Evolutionary conservation across 768 basidiomycete species (phyloP).

Genomic region (Sarcodon aspratus): DNA sequence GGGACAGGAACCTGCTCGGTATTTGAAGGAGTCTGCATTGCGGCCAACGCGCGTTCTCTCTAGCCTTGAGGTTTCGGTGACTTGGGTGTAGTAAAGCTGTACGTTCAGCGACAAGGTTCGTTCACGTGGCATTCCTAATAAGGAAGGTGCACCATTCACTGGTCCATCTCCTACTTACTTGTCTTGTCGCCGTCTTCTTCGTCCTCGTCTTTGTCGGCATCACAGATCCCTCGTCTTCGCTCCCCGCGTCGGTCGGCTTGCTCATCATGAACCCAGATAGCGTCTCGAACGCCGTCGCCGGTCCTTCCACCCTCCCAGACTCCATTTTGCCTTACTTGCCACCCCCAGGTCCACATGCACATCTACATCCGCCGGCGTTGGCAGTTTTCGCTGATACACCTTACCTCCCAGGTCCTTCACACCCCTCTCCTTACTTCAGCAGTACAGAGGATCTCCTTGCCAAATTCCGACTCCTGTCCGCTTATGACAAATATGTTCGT

Average conservation of each 20-base stretch:
- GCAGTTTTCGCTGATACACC: slow-evolving; percentile 22
- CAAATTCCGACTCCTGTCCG: slow-evolving; percentile 56
- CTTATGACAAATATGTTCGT: slow-evolving; percentile 80
- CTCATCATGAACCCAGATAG: slow-evolving; percentile 19
- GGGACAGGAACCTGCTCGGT: too few relatives aligned
- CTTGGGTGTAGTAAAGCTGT: too few relatives aligned
- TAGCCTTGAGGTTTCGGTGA: too few relatives aligned
- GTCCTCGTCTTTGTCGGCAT: too few relatives aligned
- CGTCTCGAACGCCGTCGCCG: slow-evolving; percentile 41
- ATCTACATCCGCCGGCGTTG: slow-evolving; percentile 19
- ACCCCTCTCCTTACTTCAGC: slow-evolving; percentile 32
- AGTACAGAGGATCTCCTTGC: slow-evolving; percentile 75
- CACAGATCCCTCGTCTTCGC: neutral
- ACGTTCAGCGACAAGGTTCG: too few relatives aligned
- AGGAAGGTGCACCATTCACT: too few relatives aligned
- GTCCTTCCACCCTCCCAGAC: slow-evolving; percentile 36
- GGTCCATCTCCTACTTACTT: too few relatives aligned
- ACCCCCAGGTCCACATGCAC: slow-evolving; percentile 9
- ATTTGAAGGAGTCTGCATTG: too few relatives aligned
- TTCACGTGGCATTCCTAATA: too few relatives aligned
- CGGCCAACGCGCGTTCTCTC: too few relatives aligned
- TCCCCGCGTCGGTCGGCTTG: slow-evolving; percentile 8
- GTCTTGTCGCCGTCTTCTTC: too few relatives aligned
- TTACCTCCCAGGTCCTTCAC: slow-evolving; percentile 21
- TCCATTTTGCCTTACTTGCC: slow-evolving; percentile 20